phyloP scores from a whole-genome alignment of 176 grass and related monocot species.

The Musa itinerans region DNA sequence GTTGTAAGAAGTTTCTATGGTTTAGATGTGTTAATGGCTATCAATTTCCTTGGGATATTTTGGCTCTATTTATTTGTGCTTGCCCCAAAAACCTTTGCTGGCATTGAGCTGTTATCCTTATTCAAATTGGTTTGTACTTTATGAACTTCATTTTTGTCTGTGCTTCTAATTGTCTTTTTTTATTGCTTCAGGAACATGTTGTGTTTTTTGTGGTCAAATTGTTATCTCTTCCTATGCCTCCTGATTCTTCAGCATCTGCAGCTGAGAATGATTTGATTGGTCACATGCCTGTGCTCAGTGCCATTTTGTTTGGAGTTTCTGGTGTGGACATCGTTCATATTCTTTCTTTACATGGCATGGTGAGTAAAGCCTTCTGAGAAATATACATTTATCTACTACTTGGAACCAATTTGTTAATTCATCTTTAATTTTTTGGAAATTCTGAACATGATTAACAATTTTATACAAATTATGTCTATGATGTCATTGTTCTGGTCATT shows the following conservation, averaged over 20 bases:
- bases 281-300: slow-evolving; percentile 72
- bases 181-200: slow-evolving; percentile 70
- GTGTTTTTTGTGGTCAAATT: slow-evolving; percentile 62
- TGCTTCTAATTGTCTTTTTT: slow-evolving; percentile 19
- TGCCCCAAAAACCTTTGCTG: too few species aligned
- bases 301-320: slow-evolving; percentile 67
- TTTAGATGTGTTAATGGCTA: background rate
- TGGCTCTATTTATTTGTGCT: too few species aligned
- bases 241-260: slow-evolving; percentile 60
- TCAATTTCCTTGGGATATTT: too few species aligned
- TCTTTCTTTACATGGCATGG: slow-evolving; percentile 91
- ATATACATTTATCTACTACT: background rate
- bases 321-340: slow-evolving; percentile 72
- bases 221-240: slow-evolving; percentile 48
- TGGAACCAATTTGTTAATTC: background rate
- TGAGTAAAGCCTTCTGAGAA: slow-evolving; percentile 20
- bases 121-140: background rate
- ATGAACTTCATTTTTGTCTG: slow-evolving; percentile 3
- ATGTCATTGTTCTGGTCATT: too few species aligned
- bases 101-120: background rate
- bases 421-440: background rate
- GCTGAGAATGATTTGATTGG: slow-evolving; percentile 53
- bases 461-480: background rate
- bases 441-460: background rate
- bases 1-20: background rate